Conservation (phyloP, 306 rosid species). For the Senna tora region DNA sequence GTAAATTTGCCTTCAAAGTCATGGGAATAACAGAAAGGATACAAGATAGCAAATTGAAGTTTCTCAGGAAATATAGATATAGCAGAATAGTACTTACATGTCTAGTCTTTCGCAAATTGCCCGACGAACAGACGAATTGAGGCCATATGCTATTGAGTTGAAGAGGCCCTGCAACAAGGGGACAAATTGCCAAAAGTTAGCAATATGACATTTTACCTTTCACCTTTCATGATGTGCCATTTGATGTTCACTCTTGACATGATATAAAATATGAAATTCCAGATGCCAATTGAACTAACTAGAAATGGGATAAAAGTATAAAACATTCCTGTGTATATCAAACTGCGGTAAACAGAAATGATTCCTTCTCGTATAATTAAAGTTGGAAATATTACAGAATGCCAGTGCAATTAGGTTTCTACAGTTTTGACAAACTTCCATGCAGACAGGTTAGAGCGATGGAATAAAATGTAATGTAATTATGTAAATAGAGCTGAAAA, state of each 20-base stretch:
- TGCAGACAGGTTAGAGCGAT: constrained; percentile 16
- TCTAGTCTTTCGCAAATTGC: constrained; percentile 85
- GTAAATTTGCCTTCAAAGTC: constrained; percentile 10
- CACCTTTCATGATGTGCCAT: constrained; percentile 16
- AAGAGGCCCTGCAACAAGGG: constrained; percentile 80
- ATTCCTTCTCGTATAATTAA: not conserved
- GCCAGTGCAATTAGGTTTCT: constrained; percentile 18
- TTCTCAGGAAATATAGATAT: not conserved
- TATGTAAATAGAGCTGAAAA: constrained; percentile 28
- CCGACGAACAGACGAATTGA: constrained; percentile 94
- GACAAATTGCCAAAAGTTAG: constrained; percentile 22
- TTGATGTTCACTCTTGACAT: constrained; percentile 26
- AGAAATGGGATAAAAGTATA: constrained; percentile 29
- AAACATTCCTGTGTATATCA: constrained; percentile 18
- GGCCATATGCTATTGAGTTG: constrained; percentile 97
- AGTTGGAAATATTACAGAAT: not conserved
- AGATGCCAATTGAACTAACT: constrained; percentile 34
- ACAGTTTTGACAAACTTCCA: constrained; percentile 20
- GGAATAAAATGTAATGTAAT: not conserved
- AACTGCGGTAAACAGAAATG: constrained; percentile 18
- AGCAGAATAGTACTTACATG: constrained; percentile 56
- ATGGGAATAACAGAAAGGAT: constrained; percentile 15
- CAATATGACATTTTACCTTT: constrained; percentile 23
- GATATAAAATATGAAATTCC: constrained; percentile 31
- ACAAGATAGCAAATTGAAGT: not conserved